These are phyloP conservation scores for Lichtheimia ornata DNA, from an alignment of 371 early-diverging fungal genomes.

Conservation along the genomic window DNA sequence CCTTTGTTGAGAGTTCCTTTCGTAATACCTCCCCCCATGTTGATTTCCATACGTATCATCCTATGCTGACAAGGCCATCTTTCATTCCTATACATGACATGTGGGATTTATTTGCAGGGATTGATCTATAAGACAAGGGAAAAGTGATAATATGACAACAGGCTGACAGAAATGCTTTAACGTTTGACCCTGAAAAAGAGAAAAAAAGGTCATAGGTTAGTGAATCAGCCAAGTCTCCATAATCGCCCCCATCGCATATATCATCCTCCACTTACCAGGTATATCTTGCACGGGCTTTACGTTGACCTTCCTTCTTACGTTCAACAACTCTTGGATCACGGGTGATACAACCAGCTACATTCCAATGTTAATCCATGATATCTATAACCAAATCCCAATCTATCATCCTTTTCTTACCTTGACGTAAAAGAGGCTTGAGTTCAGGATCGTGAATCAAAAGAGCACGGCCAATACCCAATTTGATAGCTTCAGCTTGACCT, in stretches of 20 bases:
- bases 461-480: slow-evolving; percentile 82
- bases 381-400: not conserved
- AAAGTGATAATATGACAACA: no score
- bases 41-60: no score
- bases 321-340: slow-evolving; percentile 91
- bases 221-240: not conserved
- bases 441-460: slow-evolving; percentile 71
- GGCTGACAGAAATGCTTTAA: slow-evolving; percentile 15
- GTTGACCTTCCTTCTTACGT: slow-evolving; percentile 97
- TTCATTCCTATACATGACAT: no score
- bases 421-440: slow-evolving; percentile 60
- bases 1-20: no score
- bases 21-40: no score
- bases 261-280: slow-evolving; percentile 67
- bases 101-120: no score
- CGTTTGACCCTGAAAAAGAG: slow-evolving; percentile 27
- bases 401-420: slow-evolving; percentile 44
- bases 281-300: slow-evolving; percentile 92
- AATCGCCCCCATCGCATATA: not conserved
- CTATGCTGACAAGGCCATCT: no score
- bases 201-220: not conserved
- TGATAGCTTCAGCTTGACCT: slow-evolving; percentile 89
- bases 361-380: not conserved
- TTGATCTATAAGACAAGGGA: no score
- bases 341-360: slow-evolving; percentile 69